Evolutionary conservation across 2,329 filamentous ascomycete species (phyloP).

Genomic region (Alternaria sp.): DNA sequence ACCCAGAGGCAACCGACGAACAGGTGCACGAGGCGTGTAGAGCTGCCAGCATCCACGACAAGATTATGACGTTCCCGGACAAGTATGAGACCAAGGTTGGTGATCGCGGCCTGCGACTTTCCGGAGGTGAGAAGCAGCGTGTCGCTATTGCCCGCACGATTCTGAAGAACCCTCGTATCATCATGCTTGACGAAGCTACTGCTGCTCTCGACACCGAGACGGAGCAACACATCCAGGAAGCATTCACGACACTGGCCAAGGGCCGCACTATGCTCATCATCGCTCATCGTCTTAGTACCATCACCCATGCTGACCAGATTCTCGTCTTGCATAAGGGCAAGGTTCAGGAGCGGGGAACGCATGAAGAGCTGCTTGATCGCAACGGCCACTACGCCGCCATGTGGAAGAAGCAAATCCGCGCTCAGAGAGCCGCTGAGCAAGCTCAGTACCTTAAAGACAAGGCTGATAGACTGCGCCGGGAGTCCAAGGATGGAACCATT

Average conservation of each 20-base stretch:
- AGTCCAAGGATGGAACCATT: slow-evolving; percentile 56
- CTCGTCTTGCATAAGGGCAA: slow-evolving; percentile 63
- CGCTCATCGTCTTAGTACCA: slow-evolving; percentile 72
- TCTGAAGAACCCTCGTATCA: slow-evolving; percentile 89
- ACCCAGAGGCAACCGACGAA: slow-evolving; percentile 79
- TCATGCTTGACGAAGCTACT: slow-evolving; percentile 92
- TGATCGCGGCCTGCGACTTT: slow-evolving; percentile 85
- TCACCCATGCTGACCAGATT: slow-evolving; percentile 65
- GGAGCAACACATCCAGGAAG: slow-evolving; percentile 90
- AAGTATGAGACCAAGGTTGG: slow-evolving; percentile 90
- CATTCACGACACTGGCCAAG: slow-evolving; percentile 80
- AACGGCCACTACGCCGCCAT: slow-evolving; percentile 58
- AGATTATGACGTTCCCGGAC: slow-evolving; percentile 88
- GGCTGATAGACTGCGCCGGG: slow-evolving; percentile 58
- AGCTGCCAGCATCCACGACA: slow-evolving; percentile 91
- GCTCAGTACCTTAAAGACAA: slow-evolving; percentile 60
- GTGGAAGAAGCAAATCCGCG: slow-evolving; percentile 64
- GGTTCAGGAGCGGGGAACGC: slow-evolving; percentile 62
- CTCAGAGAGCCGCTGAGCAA: slow-evolving; percentile 60
- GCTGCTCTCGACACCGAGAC: slow-evolving; percentile 91
- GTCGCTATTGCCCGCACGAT: slow-evolving; percentile 94
- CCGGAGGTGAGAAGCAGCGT: slow-evolving; percentile 91
- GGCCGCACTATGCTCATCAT: slow-evolving; percentile 95
- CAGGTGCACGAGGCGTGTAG: slow-evolving; percentile 83
- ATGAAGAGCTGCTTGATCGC: slow-evolving; percentile 59